Percentiles rank a stretch among this genome's conserved stretches.
Conservation (phyloP, 1,284 basidiomycete genomes). For the Pyrrhoderma noxium region DNA sequence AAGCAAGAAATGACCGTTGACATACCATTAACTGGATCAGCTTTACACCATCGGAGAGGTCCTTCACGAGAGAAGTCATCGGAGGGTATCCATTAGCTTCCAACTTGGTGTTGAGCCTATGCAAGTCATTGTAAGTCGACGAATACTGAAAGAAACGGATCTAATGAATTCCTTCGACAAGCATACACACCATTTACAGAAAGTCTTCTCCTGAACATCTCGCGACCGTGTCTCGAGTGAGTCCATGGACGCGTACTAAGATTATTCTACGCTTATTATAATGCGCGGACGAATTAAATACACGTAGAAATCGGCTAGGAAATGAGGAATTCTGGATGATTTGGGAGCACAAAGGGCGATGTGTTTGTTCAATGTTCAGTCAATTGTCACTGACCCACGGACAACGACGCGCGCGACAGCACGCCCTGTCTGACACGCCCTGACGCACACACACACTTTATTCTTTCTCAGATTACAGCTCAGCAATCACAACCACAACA, state of each 20-base stretch:
- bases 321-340: neutral
- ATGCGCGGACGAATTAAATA: neutral
- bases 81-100: conserved; percentile 79
- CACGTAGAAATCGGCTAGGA: too few relatives aligned
- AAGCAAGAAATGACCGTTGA: neutral
- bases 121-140: conserved; percentile 6
- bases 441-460: too few relatives aligned
- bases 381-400: conserved; percentile 49
- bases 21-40: conserved; percentile 82
- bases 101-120: conserved; percentile 91
- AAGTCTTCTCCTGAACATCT: conserved; percentile 68
- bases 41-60: conserved; percentile 92
- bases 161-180: neutral
- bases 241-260: conserved; percentile 26
- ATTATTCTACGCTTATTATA: too few relatives aligned
- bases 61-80: conserved; percentile 86
- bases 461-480: too few relatives aligned
- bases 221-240: conserved; percentile 56
- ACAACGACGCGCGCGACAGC: conserved; percentile 72
- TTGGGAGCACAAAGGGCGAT: neutral
- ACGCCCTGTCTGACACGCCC: too few relatives aligned
- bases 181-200: conserved; percentile 73
- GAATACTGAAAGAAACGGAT: conserved; percentile 9
- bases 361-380: neutral
- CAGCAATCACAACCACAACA: conserved; percentile 60